A percentile compares a stretch with the other conserved stretches of the same genome.
Evolutionary conservation across 208 protist genomes (phyloP).

Genomic region (Leishmania braziliensis): DNA sequence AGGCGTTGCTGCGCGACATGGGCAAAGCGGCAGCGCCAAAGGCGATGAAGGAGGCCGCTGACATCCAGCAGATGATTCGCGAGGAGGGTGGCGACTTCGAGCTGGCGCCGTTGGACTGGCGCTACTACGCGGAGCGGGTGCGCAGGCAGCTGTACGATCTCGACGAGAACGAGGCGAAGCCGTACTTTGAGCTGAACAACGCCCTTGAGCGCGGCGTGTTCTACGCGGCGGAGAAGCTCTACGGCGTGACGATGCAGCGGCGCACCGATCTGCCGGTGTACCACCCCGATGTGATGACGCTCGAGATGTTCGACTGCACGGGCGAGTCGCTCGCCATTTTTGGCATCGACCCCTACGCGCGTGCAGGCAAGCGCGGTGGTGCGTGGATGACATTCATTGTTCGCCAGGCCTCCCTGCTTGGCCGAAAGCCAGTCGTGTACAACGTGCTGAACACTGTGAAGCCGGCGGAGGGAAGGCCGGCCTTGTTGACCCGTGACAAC

Average conservation of each 20-base stretch:
- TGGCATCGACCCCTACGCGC: slow-evolving; percentile 50
- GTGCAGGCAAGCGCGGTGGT: slow-evolving; percentile 52
- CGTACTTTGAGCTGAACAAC: slow-evolving; percentile 57
- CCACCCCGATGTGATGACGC: slow-evolving; percentile 41
- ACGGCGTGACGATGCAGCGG: slow-evolving; percentile 45
- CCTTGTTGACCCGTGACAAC: slow-evolving; percentile 33
- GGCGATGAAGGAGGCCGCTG: slow-evolving; percentile 33
- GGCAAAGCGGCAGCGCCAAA: background rate
- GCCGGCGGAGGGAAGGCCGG: slow-evolving; percentile 38
- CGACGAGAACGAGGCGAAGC: slow-evolving; percentile 52
- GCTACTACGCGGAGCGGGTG: slow-evolving; percentile 49
- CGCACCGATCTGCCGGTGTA: slow-evolving; percentile 55
- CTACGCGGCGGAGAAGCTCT: slow-evolving; percentile 58
- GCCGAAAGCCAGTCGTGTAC: slow-evolving; percentile 46
- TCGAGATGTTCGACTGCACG: slow-evolving; percentile 44
- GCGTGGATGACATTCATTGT: slow-evolving; percentile 65
- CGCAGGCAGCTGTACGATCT: slow-evolving; percentile 48
- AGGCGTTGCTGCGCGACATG: slow-evolving; percentile 37
- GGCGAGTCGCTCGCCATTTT: slow-evolving; percentile 42
- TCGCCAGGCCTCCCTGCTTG: slow-evolving; percentile 26
- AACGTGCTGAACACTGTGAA: slow-evolving; percentile 64
- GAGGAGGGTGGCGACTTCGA: slow-evolving; percentile 35
- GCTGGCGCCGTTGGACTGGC: slow-evolving; percentile 59
- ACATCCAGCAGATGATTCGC: slow-evolving; percentile 32
- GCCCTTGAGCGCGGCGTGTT: slow-evolving; percentile 60